Percentiles rank a stretch among this genome's conserved stretches.
phyloP scores from a whole-genome alignment of 2,329 filamentous ascomycete genomes.

The Cladophialophora exuberans region DNA sequence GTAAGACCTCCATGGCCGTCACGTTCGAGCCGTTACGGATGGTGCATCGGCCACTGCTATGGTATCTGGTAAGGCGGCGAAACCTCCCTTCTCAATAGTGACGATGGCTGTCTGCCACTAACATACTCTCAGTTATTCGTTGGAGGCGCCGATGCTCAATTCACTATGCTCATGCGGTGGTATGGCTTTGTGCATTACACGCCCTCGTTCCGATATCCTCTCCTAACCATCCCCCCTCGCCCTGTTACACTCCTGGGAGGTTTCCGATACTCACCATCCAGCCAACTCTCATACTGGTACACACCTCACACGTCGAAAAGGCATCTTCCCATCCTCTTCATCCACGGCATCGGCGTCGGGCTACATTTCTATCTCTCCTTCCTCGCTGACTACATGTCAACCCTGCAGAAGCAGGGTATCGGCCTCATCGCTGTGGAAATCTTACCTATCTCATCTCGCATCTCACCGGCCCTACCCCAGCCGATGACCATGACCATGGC shows the following conservation, averaged over 20 bases:
- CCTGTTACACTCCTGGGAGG: neutral
- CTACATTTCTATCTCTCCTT: conserved; percentile 65
- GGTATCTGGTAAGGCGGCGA: conserved; percentile 59
- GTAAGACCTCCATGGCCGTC: conserved; percentile 61
- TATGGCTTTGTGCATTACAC: neutral
- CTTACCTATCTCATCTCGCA: conserved; percentile 59
- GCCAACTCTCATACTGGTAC: conserved; percentile 59
- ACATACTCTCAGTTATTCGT: neutral
- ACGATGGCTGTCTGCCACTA: too few species aligned
- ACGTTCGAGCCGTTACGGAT: conserved; percentile 66
- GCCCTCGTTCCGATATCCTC: neutral
- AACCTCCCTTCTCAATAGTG: conserved; percentile 36
- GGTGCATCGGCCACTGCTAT: conserved; percentile 63
- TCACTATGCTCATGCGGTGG: conserved; percentile 35
- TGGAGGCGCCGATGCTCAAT: conserved; percentile 35
- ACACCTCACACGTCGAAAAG: conserved; percentile 63
- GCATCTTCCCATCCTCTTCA: conserved; percentile 64
- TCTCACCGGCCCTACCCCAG: conserved; percentile 58
- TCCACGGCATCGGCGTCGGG: conserved; percentile 72
- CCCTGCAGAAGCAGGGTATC: conserved; percentile 55
- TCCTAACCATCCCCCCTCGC: neutral
- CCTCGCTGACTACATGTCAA: conserved; percentile 62
- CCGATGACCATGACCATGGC: conserved; percentile 58
- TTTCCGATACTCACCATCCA: neutral
- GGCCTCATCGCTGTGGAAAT: conserved; percentile 17